A percentile compares a stretch with the other conserved stretches of the same genome.
phyloP scores from a whole-genome alignment of 2,329 filamentous ascomycete species.

The Colletotrichum navitas region DNA sequence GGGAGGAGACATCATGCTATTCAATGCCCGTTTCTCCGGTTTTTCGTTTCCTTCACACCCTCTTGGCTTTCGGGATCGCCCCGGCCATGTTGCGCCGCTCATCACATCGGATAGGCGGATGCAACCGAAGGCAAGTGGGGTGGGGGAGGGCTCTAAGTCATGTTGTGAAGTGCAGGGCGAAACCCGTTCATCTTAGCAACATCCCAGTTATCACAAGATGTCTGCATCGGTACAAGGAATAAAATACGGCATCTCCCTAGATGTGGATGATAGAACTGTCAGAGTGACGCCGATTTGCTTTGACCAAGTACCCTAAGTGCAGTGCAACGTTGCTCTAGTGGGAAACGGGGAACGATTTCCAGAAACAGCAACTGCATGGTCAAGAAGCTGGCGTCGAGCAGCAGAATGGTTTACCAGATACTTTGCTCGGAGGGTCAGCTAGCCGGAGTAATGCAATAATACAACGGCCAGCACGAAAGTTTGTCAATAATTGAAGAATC shows the following conservation, averaged over 20 bases:
- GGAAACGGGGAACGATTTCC: too few species aligned
- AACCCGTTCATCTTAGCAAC: neutral
- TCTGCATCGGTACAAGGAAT: neutral
- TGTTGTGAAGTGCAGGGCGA: neutral
- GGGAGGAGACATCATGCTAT: neutral
- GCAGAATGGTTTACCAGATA: too few species aligned
- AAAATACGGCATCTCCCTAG: rapidly evolving
- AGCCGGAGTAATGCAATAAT: neutral
- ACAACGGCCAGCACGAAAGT: neutral
- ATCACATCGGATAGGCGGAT: neutral
- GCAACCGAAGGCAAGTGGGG: neutral
- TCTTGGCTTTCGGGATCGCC: constrained; percentile 13
- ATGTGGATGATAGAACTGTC: neutral
- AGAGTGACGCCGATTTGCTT: neutral
- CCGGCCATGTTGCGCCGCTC: constrained; percentile 20
- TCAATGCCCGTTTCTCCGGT: neutral
- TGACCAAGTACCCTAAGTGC: neutral
- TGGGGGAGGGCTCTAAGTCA: too few species aligned
- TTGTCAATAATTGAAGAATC: neutral
- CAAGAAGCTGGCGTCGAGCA: too few species aligned
- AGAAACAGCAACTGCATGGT: neutral
- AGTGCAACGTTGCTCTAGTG: too few species aligned
- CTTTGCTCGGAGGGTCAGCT: too few species aligned
- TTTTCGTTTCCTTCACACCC: neutral
- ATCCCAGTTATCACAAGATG: neutral